Conservation (phyloP, 106 monocot species). For the Dendrobium catenatum region DNA sequence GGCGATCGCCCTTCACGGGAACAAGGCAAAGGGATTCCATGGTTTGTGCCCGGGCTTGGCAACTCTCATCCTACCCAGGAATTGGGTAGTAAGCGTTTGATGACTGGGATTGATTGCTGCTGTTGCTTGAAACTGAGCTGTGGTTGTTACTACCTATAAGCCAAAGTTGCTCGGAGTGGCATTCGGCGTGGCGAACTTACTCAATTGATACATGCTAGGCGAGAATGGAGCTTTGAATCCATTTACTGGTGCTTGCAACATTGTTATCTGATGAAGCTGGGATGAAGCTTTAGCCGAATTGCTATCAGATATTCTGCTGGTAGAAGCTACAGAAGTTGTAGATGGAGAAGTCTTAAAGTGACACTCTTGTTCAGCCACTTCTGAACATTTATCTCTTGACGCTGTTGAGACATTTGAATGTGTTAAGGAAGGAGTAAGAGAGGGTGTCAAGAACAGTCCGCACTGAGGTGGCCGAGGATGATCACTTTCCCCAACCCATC, state of each 20-base stretch:
- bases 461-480: conserved; percentile 20
- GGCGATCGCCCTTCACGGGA: background rate
- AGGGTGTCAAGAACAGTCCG: background rate
- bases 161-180: background rate
- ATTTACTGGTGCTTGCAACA: background rate
- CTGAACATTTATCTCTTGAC: background rate
- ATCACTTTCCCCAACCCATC: conserved; percentile 75
- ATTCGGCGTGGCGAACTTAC: background rate
- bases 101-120: background rate
- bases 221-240: background rate
- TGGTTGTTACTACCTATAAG: background rate
- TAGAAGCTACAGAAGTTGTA: background rate
- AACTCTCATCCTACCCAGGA: background rate
- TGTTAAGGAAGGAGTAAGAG: background rate
- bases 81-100: background rate
- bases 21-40: background rate
- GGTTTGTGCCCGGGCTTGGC: background rate
- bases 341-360: background rate
- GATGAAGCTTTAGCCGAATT: background rate
- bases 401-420: background rate
- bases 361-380: background rate
- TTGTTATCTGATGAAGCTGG: conserved; percentile 19
- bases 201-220: background rate
- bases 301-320: background rate
- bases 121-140: background rate